Evolutionary conservation across 345 rosid genomes (phyloP).

Genomic region (Viola odorata): DNA sequence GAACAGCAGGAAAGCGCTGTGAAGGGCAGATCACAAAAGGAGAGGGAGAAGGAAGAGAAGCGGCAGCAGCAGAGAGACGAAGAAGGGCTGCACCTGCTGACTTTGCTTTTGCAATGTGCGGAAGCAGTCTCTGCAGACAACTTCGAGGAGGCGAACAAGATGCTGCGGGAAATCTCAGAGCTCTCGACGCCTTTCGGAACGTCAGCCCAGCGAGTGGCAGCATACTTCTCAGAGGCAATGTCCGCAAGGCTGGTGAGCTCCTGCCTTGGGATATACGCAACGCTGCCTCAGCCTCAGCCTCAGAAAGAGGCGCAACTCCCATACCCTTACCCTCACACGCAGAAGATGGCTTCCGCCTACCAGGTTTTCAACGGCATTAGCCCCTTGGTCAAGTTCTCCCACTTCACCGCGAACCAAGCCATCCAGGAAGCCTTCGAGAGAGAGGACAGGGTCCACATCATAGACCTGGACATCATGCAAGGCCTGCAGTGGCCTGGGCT

Average conservation of each 20-base stretch:
- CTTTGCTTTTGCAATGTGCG: constrained; percentile 88
- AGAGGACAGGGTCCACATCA: constrained; percentile 90
- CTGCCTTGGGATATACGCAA: constrained; percentile 74
- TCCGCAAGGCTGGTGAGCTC: constrained; percentile 85
- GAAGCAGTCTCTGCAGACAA: constrained; percentile 91
- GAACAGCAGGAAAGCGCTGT: constrained; percentile 14
- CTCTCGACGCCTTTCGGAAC: constrained; percentile 92
- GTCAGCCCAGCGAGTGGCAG: constrained; percentile 95
- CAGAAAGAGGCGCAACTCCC: constrained; percentile 1
- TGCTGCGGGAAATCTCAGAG: constrained; percentile 86
- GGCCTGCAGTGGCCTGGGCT: constrained; percentile 99
- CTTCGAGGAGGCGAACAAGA: constrained; percentile 80
- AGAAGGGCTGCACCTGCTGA: constrained; percentile 86
- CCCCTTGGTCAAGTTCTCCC: constrained; percentile 95
- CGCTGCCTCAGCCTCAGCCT: constrained; percentile 34
- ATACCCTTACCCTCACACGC: constrained; percentile 47
- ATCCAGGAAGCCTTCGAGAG: constrained; percentile 95
- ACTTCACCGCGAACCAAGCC: constrained; percentile 95
- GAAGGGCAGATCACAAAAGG: constrained; percentile 13
- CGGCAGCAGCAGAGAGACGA: constrained; percentile 78
- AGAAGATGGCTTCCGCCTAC: constrained; percentile 88
- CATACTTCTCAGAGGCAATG: constrained; percentile 97
- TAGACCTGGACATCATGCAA: constrained; percentile 96
- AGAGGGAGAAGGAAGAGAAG: constrained; percentile 65
- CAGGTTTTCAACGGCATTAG: constrained; percentile 97